A percentile compares a stretch with the other conserved stretches of the same genome.
Evolutionary conservation across 306 rosid species (phyloP).

Genomic region (Dalbergia cultrata): DNA sequence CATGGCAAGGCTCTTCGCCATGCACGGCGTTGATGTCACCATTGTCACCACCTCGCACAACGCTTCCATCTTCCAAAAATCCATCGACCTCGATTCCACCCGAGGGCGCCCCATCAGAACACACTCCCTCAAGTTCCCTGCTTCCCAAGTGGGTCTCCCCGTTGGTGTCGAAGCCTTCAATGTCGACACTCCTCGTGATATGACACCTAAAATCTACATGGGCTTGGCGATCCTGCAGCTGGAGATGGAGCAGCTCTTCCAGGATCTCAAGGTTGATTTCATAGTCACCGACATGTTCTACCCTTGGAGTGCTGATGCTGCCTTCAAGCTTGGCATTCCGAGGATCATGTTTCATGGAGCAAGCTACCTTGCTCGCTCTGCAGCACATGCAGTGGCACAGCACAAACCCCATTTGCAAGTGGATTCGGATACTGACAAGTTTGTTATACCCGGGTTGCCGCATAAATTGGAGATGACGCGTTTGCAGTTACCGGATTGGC

Average conservation of each 20-base stretch:
- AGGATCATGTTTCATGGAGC: slow-evolving; percentile 47
- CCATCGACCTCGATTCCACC: slow-evolving; percentile 44
- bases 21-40: slow-evolving; percentile 43
- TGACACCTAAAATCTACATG: slow-evolving; percentile 26
- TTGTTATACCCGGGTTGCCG: slow-evolving; percentile 47
- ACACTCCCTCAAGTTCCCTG: slow-evolving; percentile 47
- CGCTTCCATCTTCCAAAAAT: slow-evolving; percentile 50
- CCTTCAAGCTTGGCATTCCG: slow-evolving; percentile 42
- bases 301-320: slow-evolving; percentile 51
- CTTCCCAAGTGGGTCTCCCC: slow-evolving; percentile 47
- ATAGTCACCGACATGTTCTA: slow-evolving; percentile 55
- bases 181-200: slow-evolving; percentile 19
- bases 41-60: slow-evolving; percentile 53
- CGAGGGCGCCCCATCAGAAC: slow-evolving; percentile 48
- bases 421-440: slow-evolving; percentile 37
- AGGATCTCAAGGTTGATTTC: slow-evolving; percentile 46
- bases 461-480: slow-evolving; percentile 49
- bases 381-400: slow-evolving; percentile 23
- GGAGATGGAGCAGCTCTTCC: slow-evolving; percentile 36
- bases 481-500: slow-evolving; percentile 54
- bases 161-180: slow-evolving; percentile 45
- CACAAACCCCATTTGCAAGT: slow-evolving; percentile 30
- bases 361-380: slow-evolving; percentile 46
- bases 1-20: slow-evolving; percentile 54
- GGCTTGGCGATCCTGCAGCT: slow-evolving; percentile 42